Evolutionary conservation across 2,329 filamentous ascomycete genomes (phyloP), one percentile per base, ranked within the genome.

Genomic region (Nothophaeocryptopus gaeumannii): DNA sequence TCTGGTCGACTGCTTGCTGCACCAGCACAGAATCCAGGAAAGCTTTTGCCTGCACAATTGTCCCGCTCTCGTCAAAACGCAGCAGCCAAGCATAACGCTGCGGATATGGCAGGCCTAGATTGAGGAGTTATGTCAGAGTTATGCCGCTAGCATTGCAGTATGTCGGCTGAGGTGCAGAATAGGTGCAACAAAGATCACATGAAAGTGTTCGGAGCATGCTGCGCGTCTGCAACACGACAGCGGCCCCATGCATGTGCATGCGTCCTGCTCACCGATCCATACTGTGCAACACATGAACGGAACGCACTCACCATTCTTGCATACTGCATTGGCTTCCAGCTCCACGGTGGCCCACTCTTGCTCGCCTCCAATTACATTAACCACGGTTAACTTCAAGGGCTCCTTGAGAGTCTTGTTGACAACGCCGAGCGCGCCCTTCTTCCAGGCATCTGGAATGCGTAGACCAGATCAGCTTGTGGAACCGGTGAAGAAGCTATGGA

Each of bases 41-140:
- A 41, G 39, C 43, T 35, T 42, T 44, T 30, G 60, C 62, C 47
- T 65, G 55, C 13, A 63, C 60, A 15, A 65, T 61, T 2, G 33
- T 64, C 2, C 61, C 61, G 5, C 26, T 37, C 16, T 62, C 49
- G 33, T 65, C 58, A 39, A 64, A 65, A 1, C 57, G 48, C 45
- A 64, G 43, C 12, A 59, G 47, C 62, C 63, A 65, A 2, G 59
- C 57, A 50, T 66, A 66, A 5, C 58, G 50, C 45, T 64, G 60
- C 11, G 51, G 54, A 48, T 64, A 64, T 10, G 45, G 39, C 60
- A 60, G 60, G 9, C 55, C 56, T 58, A 33, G 20, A 32, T 10
- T 29, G 31, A 20, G 12, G 36, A 20, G 36, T 16, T 13, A 38
- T 20, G 36, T 16, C 36, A 38, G 36, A 15, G 35, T 37, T 14